A percentile compares a stretch with the other conserved stretches of the same genome.
These are phyloP conservation scores for Phyllosticta capitalensis DNA, from an alignment of 2,329 filamentous ascomycete genomes.

Conservation along the genomic window DNA sequence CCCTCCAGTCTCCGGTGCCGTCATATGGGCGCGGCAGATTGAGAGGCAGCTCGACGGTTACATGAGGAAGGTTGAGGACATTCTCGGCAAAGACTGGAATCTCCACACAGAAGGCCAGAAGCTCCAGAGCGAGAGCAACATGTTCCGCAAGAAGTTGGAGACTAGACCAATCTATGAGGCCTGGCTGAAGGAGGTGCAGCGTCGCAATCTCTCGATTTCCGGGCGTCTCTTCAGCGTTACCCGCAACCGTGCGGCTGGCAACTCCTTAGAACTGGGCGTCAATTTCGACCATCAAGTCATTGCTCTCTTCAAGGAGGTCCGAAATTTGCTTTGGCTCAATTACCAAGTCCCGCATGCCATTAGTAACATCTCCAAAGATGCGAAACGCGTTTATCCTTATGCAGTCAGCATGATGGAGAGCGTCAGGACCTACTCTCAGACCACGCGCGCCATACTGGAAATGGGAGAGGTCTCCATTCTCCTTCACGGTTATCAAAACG, in stretches of 20 bases:
- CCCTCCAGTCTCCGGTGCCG: slow-evolving; percentile 89
- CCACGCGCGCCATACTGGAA: slow-evolving; percentile 68
- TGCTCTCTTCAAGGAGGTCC: slow-evolving; percentile 94
- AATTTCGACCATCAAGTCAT: slow-evolving; percentile 98
- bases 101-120: slow-evolving; percentile 93
- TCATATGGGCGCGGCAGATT: slow-evolving; percentile 96
- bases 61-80: slow-evolving; percentile 98
- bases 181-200: slow-evolving; percentile 84
- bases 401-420: slow-evolving; percentile 98
- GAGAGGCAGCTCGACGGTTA: slow-evolving; percentile 91
- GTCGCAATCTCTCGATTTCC: slow-evolving; percentile 82
- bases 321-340: slow-evolving; percentile 90
- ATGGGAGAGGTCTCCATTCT: slow-evolving; percentile 85
- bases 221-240: slow-evolving; percentile 85
- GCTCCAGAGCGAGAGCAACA: slow-evolving; percentile 77
- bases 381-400: slow-evolving; percentile 96
- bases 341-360: slow-evolving; percentile 91
- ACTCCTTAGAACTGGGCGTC: slow-evolving; percentile 77
- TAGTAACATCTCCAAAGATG: slow-evolving; percentile 93
- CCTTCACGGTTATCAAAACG: slow-evolving; percentile 82
- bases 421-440: slow-evolving; percentile 86
- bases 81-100: slow-evolving; percentile 89
- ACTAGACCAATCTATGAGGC: slow-evolving; percentile 90
- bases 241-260: slow-evolving; percentile 82
- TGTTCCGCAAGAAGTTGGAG: slow-evolving; percentile 94